Evolutionary conservation across 345 rosid genomes (phyloP), one percentile per base, ranked within the genome.

Genomic region (Acer saccharum): DNA sequence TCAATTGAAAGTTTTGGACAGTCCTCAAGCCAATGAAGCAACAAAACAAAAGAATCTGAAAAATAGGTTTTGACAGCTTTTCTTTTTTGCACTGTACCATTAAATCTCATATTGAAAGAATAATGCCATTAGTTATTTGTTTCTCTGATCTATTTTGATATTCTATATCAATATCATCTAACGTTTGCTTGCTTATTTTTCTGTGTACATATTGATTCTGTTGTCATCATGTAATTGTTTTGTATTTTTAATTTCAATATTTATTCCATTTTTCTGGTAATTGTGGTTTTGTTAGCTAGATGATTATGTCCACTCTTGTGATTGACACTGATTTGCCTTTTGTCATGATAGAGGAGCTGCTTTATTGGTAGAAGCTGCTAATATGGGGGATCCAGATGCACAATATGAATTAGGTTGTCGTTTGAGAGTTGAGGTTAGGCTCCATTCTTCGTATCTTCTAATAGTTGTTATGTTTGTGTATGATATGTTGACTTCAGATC

Each of bases 381-480:
- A 92, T 50, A 93, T 95, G 98, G 99, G 99, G 55, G 86, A 95
- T 87, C 86, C 96, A 32, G 95, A 95, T 72, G 98, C 97, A 58
- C 97, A 91, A 10, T 95, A 88, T 78, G 97, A 91, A 78, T 79
- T 95, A 74, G 97, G 94, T 55, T 91, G 99, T 80, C 94, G 80
- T 66, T 81, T 96, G 74, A 91, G 99, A 86, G 86, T 92, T 13
- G 93, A 91, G 93, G 98, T 94, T 63, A 79, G 89, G 67, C 75
- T 77, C 10, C 43, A n/a, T 61, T 27, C 77, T 23, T 32, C 21
- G 58, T 55, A 6, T 16, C n/a, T 70, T 43, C 48, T 72, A 46
- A 16, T 27, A 10, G 61, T 21, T 25, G 13, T 70, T 48, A 32
- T 29, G 54, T n/a, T 58, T n/a, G 63, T 58, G 63, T 58, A 58